Evolutionary conservation across 2,329 filamentous ascomycete genomes (phyloP).

Genomic region (Cryphonectria parasitica): DNA sequence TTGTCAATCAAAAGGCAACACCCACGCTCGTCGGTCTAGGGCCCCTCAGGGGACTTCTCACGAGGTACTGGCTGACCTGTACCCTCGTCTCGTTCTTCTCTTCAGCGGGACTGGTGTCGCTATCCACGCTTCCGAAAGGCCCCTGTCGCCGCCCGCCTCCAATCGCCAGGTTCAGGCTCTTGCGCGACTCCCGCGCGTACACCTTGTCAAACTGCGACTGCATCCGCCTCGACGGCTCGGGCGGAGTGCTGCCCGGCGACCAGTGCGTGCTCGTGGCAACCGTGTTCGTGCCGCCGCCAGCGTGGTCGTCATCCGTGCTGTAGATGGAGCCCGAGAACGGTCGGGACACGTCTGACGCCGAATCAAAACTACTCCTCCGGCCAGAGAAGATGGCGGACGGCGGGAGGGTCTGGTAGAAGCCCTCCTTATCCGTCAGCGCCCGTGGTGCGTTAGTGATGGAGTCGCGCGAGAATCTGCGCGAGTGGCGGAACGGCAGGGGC

Average conservation of each 20-base stretch:
- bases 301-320: conserved; percentile 46
- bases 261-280: conserved; percentile 42
- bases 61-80: conserved; percentile 9
- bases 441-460: conserved; percentile 59
- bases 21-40: conserved; percentile 49
- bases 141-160: conserved; percentile 1
- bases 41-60: conserved; percentile 26
- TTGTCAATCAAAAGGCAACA: conserved; percentile 46
- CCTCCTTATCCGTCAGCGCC: conserved; percentile 55
- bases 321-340: conserved; percentile 52
- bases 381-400: conserved; percentile 37
- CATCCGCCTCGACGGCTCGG: conserved; percentile 36
- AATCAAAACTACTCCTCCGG: conserved; percentile 48
- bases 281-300: conserved; percentile 27
- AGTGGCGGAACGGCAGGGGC: conserved; percentile 38
- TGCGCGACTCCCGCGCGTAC: conserved; percentile 32
- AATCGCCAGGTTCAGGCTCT: conserved; percentile 20
- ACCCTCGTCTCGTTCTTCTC: conserved; percentile 24
- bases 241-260: conserved; percentile 51
- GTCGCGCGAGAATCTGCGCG: conserved; percentile 48
- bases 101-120: conserved; percentile 11
- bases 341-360: conserved; percentile 39
- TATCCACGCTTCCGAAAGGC: conserved; percentile 26
- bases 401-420: conserved; percentile 62
- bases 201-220: conserved; percentile 45